These are phyloP conservation scores for Chloranthus sessilifolius DNA, from an alignment of 164 flowering plant species.

Conservation along the genomic window DNA sequence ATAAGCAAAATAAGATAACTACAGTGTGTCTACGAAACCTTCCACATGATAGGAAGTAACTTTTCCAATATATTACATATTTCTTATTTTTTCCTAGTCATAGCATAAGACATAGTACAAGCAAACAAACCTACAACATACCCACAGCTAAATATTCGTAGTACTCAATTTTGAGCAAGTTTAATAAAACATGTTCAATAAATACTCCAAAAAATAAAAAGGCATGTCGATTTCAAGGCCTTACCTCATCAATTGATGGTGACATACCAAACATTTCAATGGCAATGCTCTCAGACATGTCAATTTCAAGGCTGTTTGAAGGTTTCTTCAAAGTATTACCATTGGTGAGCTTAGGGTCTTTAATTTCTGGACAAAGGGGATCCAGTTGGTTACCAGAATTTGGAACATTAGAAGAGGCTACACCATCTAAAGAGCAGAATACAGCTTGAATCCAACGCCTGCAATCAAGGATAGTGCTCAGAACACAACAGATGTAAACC, in stretches of 20 bases:
- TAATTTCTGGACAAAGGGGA: slow-evolving; percentile 11
- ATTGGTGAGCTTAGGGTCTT: slow-evolving; percentile 11
- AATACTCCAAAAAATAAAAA: too few relatives aligned
- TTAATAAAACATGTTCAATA: too few relatives aligned
- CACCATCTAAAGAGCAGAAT: slow-evolving; percentile 29
- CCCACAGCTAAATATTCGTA: too few relatives aligned
- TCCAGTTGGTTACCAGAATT: slow-evolving; percentile 19
- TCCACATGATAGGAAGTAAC: too few relatives aligned
- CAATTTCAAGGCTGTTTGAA: slow-evolving; percentile 38
- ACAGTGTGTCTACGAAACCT: too few relatives aligned
- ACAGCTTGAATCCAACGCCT: slow-evolving; percentile 97
- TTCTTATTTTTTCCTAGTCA: too few relatives aligned
- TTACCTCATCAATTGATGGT: slow-evolving; percentile 59
- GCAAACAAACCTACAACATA: too few relatives aligned
- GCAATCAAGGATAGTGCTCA: slow-evolving; percentile 21
- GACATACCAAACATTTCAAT: slow-evolving; percentile 73
- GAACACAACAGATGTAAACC: too few relatives aligned
- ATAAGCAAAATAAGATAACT: too few relatives aligned
- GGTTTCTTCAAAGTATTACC: slow-evolving; percentile 14
- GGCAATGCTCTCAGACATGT: slow-evolving; percentile 74
- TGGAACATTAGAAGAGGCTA: slow-evolving; percentile 1
- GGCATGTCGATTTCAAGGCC: neutral
- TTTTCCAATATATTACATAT: too few relatives aligned
- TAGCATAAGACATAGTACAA: too few relatives aligned
- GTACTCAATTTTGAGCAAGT: too few relatives aligned